Evolutionary conservation across 768 basidiomycete species (phyloP).

Genomic region (Saitozyma podzolica): DNA sequence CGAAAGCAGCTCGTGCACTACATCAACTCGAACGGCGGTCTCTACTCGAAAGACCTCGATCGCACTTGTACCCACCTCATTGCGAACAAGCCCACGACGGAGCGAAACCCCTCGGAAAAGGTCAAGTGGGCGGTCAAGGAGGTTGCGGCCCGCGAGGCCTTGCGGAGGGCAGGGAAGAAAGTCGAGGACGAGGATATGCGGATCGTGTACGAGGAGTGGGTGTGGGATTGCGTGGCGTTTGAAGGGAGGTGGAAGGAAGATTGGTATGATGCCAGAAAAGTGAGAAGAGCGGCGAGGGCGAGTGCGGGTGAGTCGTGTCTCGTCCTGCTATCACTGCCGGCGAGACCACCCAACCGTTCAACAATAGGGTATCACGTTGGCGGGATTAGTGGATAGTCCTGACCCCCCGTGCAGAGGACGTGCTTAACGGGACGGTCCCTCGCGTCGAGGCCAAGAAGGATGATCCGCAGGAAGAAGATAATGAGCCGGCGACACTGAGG

Average conservation of each 20-base stretch:
- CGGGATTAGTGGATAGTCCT: not conserved
- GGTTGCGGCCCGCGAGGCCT: constrained; percentile 21
- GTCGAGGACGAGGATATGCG: constrained; percentile 63
- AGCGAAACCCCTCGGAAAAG: constrained; percentile 61
- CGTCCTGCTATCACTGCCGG: not conserved
- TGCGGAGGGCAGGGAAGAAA: constrained; percentile 46
- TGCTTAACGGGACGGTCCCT: constrained; percentile 23
- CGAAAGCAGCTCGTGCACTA: constrained; percentile 67
- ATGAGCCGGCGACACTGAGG: constrained; percentile 42
- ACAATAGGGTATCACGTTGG: no score
- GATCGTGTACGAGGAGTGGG: constrained; percentile 92
- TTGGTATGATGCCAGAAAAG: constrained; percentile 43
- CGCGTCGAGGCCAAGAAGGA: constrained; percentile 2
- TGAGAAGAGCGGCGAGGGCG: constrained; percentile 25
- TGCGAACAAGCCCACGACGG: constrained; percentile 60
- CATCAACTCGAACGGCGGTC: constrained; percentile 64
- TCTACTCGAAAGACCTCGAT: constrained; percentile 72
- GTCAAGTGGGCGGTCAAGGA: constrained; percentile 57
- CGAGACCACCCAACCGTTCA: not conserved
- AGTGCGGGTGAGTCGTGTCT: constrained; percentile 25
- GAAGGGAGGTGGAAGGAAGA: constrained; percentile 59
- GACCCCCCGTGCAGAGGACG: constrained; percentile 26
- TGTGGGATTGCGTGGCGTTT: constrained; percentile 84
- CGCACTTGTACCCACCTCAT: constrained; percentile 82
- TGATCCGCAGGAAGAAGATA: constrained; percentile 16